Evolutionary conservation across 2,329 filamentous ascomycete species (phyloP).

Genomic region (Fusarium hostae): DNA sequence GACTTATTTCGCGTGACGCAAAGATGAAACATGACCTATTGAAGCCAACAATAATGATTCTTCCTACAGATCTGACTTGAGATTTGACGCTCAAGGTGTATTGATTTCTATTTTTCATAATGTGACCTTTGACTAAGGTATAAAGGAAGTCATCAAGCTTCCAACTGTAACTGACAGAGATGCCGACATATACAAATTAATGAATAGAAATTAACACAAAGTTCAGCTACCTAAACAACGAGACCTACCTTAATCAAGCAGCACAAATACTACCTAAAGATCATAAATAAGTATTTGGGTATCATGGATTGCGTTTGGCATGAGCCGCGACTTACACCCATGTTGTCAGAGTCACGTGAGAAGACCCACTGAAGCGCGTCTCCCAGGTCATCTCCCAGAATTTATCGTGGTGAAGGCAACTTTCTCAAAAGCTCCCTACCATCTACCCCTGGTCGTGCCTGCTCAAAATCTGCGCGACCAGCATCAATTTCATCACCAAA

Average conservation of each 20-base stretch:
- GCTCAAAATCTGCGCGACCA: conserved; percentile 45
- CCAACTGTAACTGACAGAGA: too few species aligned
- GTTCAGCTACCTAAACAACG: fast-evolving
- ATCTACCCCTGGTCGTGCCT: conserved; percentile 46
- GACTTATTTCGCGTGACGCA: too few species aligned
- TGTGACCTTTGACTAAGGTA: too few species aligned
- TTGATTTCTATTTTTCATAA: too few species aligned
- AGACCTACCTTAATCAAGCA: neutral
- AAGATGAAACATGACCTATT: too few species aligned
- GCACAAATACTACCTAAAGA: neutral
- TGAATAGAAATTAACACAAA: too few species aligned
- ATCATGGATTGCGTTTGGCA: neutral
- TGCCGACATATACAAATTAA: neutral
- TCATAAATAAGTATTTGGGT: neutral
- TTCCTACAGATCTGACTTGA: too few species aligned
- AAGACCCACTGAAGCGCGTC: conserved; percentile 40
- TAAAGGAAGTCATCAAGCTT: too few species aligned
- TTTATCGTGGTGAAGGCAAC: conserved; percentile 49
- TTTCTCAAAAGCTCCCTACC: conserved; percentile 38
- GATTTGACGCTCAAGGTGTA: too few species aligned
- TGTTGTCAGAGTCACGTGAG: conserved; percentile 35
- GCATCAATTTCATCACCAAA: conserved; percentile 40
- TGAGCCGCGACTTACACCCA: neutral
- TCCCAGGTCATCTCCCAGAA: conserved; percentile 44
- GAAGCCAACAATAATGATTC: too few species aligned